Evolutionary conservation across 768 basidiomycete genomes (phyloP).

Genomic region (Xerocomellus amylosporus): DNA sequence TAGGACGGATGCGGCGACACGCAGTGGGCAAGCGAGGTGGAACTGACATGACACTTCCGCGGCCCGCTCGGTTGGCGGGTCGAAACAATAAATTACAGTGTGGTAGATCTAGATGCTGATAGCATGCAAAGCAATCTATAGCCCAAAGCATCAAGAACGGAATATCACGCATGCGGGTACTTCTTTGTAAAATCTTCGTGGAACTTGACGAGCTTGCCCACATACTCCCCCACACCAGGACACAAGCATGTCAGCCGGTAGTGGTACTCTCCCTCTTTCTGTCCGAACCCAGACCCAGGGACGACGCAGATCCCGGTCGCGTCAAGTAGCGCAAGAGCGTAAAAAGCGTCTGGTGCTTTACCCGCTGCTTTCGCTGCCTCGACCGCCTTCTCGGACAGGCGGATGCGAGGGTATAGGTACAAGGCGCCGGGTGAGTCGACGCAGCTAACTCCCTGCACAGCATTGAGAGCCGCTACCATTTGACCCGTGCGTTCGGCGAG

Average conservation of each 20-base stretch:
- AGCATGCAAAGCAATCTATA: background rate
- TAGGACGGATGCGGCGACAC: too few relatives aligned
- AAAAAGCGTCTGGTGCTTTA: constrained; percentile 86
- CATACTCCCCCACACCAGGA: constrained; percentile 92
- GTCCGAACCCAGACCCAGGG: constrained; percentile 93
- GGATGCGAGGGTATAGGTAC: constrained; percentile 87
- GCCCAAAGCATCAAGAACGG: background rate
- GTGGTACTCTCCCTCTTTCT: constrained; percentile 87
- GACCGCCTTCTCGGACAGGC: constrained; percentile 68
- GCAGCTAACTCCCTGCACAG: constrained; percentile 84
- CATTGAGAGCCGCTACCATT: constrained; percentile 80
- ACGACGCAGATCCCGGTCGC: constrained; percentile 92
- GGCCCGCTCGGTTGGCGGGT: background rate
- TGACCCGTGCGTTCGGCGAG: constrained; percentile 64
- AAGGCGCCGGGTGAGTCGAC: constrained; percentile 89
- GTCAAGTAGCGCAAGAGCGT: constrained; percentile 80
- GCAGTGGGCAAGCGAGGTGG: too few relatives aligned
- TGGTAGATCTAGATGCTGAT: background rate
- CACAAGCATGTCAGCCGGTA: constrained; percentile 92
- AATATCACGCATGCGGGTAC: constrained; percentile 33
- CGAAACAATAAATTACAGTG: background rate
- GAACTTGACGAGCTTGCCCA: constrained; percentile 77
- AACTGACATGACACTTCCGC: background rate
- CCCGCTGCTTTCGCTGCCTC: constrained; percentile 68
- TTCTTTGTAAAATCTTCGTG: constrained; percentile 58